Conservation (phyloP, 345 rosid species). For the Xanthoceras sorbifolium region DNA sequence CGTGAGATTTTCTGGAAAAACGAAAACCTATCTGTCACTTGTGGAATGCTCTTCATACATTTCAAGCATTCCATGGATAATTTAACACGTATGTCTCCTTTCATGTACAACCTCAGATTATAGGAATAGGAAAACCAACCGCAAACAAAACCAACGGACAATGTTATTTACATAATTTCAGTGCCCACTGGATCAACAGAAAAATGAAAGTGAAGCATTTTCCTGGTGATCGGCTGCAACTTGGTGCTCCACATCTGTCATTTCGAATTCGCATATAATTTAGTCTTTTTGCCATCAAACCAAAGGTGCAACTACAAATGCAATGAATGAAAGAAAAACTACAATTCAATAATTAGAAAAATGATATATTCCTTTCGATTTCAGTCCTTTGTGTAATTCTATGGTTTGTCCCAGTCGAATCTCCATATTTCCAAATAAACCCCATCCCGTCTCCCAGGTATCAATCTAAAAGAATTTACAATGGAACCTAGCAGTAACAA, state of each 20-base stretch:
- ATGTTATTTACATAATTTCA: constrained; percentile 69
- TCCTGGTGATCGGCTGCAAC: constrained; percentile 51
- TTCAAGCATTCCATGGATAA: neutral
- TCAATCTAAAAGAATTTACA: neutral
- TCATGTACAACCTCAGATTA: constrained; percentile 15
- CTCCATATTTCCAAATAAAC: no score
- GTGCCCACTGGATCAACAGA: constrained; percentile 83
- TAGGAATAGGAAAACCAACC: constrained; percentile 11
- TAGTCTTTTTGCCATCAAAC: constrained; percentile 1
- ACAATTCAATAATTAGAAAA: neutral
- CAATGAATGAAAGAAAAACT: neutral
- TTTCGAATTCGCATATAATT: constrained; percentile 22
- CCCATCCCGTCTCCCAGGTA: no score
- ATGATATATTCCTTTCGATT: neutral
- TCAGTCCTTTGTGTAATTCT: neutral
- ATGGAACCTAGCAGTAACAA: neutral
- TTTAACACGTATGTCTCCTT: neutral
- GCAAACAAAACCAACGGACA: constrained; percentile 14
- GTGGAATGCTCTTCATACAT: neutral
- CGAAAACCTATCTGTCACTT: neutral
- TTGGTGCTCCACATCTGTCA: constrained; percentile 74
- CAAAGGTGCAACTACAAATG: neutral
- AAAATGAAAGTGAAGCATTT: constrained; percentile 51
- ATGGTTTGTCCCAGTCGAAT: no score
- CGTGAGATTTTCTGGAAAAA: neutral